Evolutionary conservation across 148 eudicot species (phyloP).

Genomic region (Pharnaceum exiguum): DNA sequence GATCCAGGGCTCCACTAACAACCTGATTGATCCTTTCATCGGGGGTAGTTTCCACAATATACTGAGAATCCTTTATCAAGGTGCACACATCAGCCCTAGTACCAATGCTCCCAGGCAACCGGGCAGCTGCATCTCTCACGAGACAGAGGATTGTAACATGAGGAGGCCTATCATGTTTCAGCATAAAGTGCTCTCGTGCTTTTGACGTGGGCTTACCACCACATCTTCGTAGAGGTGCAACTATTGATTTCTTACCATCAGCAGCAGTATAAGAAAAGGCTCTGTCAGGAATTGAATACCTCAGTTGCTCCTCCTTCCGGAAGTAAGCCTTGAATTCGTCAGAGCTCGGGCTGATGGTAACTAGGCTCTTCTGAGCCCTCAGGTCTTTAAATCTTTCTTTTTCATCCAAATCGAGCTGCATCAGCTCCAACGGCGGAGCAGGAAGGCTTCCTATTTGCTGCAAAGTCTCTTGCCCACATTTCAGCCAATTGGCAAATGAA

Average conservation of each 20-base stretch:
- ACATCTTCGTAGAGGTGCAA: conserved; percentile 91
- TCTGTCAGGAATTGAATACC: conserved; percentile 87
- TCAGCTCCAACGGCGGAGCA: conserved; percentile 63
- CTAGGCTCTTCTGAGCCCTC: conserved; percentile 92
- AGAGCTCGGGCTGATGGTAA: conserved; percentile 68
- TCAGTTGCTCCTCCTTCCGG: conserved; percentile 73
- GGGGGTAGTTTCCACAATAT: conserved; percentile 75
- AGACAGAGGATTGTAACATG: conserved; percentile 97
- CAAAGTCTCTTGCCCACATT: conserved; percentile 86
- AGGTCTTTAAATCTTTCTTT: conserved; percentile 88
- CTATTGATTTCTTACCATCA: conserved; percentile 91
- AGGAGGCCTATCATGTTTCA: conserved; percentile 89
- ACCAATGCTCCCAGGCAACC: conserved; percentile 91
- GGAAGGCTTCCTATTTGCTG: conserved; percentile 91
- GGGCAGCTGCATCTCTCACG: conserved; percentile 95
- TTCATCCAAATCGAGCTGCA: conserved; percentile 72
- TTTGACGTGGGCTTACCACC: conserved; percentile 98
- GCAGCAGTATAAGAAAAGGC: conserved; percentile 92
- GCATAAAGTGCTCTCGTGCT: conserved; percentile 90
- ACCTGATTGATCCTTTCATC: conserved; percentile 85
- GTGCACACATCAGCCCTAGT: conserved; percentile 97
- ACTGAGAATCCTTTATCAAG: conserved; percentile 85
- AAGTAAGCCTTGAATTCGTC: conserved; percentile 82
- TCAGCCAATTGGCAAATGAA: conserved; percentile 91
- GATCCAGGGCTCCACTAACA: conserved; percentile 97